Evolutionary conservation across 2,329 filamentous ascomycete species (phyloP).

Genomic region (Penicillium frequentans): DNA sequence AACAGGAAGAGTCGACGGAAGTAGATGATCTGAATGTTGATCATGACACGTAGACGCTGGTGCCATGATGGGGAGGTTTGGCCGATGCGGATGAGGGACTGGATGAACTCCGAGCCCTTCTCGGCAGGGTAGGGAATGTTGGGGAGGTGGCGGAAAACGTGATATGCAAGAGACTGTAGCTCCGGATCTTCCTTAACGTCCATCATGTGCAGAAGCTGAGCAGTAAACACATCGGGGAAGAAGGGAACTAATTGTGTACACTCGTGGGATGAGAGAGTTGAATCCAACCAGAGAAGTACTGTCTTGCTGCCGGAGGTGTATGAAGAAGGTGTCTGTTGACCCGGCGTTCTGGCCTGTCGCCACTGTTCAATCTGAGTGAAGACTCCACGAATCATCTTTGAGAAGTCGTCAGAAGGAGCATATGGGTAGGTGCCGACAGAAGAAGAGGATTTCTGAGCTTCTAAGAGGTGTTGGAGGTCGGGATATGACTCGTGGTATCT

Average conservation of each 20-base stretch:
- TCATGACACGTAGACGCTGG: slow-evolving; percentile 87
- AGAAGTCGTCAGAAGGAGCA: slow-evolving; percentile 71
- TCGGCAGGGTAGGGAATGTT: slow-evolving; percentile 91
- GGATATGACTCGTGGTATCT: slow-evolving; percentile 92
- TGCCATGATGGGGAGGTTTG: slow-evolving; percentile 87
- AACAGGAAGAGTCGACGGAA: slow-evolving; percentile 94
- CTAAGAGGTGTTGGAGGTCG: slow-evolving; percentile 72
- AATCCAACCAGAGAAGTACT: slow-evolving; percentile 91
- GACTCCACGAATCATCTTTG: slow-evolving; percentile 68
- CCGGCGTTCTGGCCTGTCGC: slow-evolving; percentile 79
- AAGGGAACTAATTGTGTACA: slow-evolving; percentile 88
- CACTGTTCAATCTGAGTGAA: slow-evolving; percentile 81
- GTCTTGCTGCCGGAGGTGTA: slow-evolving; percentile 98
- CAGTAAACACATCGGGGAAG: slow-evolving; percentile 86
- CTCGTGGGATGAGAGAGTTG: slow-evolving; percentile 84
- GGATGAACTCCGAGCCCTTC: slow-evolving; percentile 81
- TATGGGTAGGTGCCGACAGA: slow-evolving; percentile 86
- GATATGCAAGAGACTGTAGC: slow-evolving; percentile 88
- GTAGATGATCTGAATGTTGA: slow-evolving; percentile 99
- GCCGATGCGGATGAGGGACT: slow-evolving; percentile 83
- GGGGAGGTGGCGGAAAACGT: slow-evolving; percentile 92
- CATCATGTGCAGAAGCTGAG: slow-evolving; percentile 98
- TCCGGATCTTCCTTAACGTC: slow-evolving; percentile 98
- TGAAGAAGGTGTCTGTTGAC: slow-evolving; percentile 87
- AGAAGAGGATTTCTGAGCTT: slow-evolving; percentile 74